These are phyloP conservation scores for Dryadomyces quercus-mongolicae DNA, from an alignment of 2,329 filamentous ascomycete genomes.

Conservation along the genomic window DNA sequence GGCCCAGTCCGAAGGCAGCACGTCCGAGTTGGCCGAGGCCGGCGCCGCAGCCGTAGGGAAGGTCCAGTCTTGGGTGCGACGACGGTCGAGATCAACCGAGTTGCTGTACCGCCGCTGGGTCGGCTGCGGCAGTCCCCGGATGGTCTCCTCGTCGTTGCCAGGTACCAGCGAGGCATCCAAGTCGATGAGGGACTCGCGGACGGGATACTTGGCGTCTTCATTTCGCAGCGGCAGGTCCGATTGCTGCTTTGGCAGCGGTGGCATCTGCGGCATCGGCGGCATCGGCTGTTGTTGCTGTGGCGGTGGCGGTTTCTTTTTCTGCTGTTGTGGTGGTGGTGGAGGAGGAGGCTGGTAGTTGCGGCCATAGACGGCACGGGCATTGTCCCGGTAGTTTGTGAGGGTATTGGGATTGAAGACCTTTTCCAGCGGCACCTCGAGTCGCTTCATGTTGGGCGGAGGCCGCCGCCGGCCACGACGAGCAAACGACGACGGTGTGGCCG, in stretches of 20 bases:
- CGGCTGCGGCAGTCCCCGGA: conserved; percentile 30
- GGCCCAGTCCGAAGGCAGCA: conserved; percentile 29
- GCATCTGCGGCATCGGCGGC: neutral
- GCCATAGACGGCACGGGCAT: conserved; percentile 48
- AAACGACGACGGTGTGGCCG: conserved; percentile 13
- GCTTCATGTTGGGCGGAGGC: conserved; percentile 44
- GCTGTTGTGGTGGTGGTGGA: conserved; percentile 14
- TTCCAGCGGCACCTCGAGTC: conserved; percentile 46
- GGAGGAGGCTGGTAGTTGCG: conserved; percentile 21
- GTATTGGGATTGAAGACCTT: conserved; percentile 56
- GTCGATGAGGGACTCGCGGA: conserved; percentile 52
- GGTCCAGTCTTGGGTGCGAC: conserved; percentile 36
- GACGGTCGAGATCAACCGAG: conserved; percentile 30
- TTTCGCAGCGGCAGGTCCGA: conserved; percentile 49
- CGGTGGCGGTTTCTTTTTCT: neutral
- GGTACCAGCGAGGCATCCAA: conserved; percentile 43
- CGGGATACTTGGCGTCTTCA: conserved; percentile 35
- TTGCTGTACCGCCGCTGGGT: conserved; percentile 40
- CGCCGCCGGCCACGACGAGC: conserved; percentile 35
- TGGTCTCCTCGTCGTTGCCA: conserved; percentile 38
- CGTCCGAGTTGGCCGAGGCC: conserved; percentile 34
- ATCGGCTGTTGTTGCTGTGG: conserved; percentile 11
- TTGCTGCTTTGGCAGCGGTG: conserved; percentile 11
- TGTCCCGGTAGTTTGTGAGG: conserved; percentile 50
- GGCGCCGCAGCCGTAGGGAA: conserved; percentile 34